These are phyloP conservation scores for Heterobasidion occidentale DNA, from an alignment of 1,284 basidiomycete species.

Conservation along the genomic window DNA sequence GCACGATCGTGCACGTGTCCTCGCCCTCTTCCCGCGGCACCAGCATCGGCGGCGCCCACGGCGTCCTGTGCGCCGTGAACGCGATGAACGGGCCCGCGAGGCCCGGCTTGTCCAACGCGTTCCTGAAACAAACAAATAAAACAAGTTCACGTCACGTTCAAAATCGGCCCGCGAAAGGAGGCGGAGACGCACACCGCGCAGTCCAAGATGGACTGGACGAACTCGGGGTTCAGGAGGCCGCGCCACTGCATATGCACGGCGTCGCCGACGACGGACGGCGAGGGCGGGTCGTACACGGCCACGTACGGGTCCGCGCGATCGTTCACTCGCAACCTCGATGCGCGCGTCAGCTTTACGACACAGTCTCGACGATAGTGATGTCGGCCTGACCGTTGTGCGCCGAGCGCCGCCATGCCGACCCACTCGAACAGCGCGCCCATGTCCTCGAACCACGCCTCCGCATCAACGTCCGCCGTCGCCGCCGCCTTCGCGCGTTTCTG, in stretches of 20 bases:
- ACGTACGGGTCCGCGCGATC: conserved; percentile 38
- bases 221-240: conserved; percentile 43
- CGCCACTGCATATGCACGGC: conserved; percentile 48
- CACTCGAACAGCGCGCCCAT: conserved; percentile 52
- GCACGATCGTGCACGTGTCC: conserved; percentile 40
- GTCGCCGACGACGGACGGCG: conserved; percentile 32
- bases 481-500: conserved; percentile 9
- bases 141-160: no score
- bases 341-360: not conserved
- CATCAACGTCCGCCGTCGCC: not conserved
- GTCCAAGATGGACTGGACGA: conserved; percentile 43
- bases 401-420: conserved; percentile 53
- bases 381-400: conserved; percentile 29
- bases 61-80: conserved; percentile 7
- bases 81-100: conserved; percentile 4
- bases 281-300: conserved; percentile 37
- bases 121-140: no score
- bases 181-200: conserved; percentile 19
- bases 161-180: no score
- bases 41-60: conserved; percentile 18
- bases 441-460: conserved; percentile 42
- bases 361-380: not conserved
- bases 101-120: no score
- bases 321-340: conserved; percentile 25
- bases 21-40: conserved; percentile 40